These are phyloP conservation scores for Sporisorium iseilematis-ciliati DNA, from an alignment of 1,284 basidiomycete genomes.

Conservation along the genomic window DNA sequence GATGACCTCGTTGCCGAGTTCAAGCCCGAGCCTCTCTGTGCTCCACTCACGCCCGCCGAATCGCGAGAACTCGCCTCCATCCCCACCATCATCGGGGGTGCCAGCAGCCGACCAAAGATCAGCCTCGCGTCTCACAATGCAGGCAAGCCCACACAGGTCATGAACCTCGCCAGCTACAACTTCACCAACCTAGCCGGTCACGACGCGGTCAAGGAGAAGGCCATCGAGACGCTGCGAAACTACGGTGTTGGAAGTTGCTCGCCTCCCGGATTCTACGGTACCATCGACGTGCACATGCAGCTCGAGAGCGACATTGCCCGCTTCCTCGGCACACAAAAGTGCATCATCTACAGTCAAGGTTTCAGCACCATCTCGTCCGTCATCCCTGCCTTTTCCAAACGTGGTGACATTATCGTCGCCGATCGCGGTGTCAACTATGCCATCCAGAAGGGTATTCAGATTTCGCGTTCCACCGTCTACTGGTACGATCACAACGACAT, in stretches of 20 bases:
- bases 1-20: slow-evolving; percentile 97
- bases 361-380: slow-evolving; percentile 93
- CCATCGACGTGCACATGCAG: slow-evolving; percentile 90
- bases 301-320: slow-evolving; percentile 89
- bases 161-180: slow-evolving; percentile 92
- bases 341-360: slow-evolving; percentile 94
- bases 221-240: slow-evolving; percentile 86
- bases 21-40: slow-evolving; percentile 86
- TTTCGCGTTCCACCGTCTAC: slow-evolving; percentile 87
- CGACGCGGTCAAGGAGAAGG: slow-evolving; percentile 86
- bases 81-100: slow-evolving; percentile 83
- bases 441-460: slow-evolving; percentile 97
- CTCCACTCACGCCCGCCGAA: slow-evolving; percentile 76
- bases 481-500: slow-evolving; percentile 98
- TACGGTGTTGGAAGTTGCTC: slow-evolving; percentile 97
- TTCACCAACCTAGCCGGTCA: slow-evolving; percentile 91
- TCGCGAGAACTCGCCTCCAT: slow-evolving; percentile 79
- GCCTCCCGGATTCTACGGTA: slow-evolving; percentile 97
- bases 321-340: slow-evolving; percentile 87
- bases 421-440: slow-evolving; percentile 94
- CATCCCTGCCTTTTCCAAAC: slow-evolving; percentile 96
- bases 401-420: slow-evolving; percentile 97
- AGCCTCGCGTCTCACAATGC: slow-evolving; percentile 78
- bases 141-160: slow-evolving; percentile 76
- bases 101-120: slow-evolving; percentile 79